These are phyloP conservation scores for Wolfiporia cocos DNA, from an alignment of 1,284 basidiomycete species.

Conservation along the genomic window DNA sequence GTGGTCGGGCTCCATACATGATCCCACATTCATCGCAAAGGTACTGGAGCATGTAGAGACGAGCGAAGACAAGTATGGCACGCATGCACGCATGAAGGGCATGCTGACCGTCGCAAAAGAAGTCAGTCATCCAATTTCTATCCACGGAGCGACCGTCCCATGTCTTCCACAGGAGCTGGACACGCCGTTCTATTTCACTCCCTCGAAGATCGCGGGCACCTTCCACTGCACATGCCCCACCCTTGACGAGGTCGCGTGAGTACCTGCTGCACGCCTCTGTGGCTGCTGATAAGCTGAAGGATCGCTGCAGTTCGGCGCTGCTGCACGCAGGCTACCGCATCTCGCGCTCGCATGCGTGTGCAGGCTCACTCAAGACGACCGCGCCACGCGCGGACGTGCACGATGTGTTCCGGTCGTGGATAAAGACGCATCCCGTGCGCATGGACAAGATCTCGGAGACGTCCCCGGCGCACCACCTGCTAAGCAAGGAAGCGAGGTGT, in stretches of 20 bases:
- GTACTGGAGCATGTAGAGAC: slow-evolving; percentile 73
- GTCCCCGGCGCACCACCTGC: slow-evolving; percentile 61
- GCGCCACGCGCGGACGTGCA: slow-evolving; percentile 71
- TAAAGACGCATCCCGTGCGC: slow-evolving; percentile 78
- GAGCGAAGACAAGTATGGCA: slow-evolving; percentile 66
- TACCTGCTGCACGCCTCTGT: slow-evolving; percentile 10
- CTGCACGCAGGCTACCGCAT: slow-evolving; percentile 82
- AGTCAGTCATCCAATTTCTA: slow-evolving; percentile 36
- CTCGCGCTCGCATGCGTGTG: slow-evolving; percentile 84
- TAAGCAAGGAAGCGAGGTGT: slow-evolving; percentile 64
- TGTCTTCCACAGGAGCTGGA: slow-evolving; percentile 59
- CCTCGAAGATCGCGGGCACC: slow-evolving; percentile 72
- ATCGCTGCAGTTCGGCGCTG: slow-evolving; percentile 72
- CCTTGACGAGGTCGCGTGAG: slow-evolving; percentile 70
- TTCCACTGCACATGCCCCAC: slow-evolving; percentile 84
- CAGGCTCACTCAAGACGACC: slow-evolving; percentile 90
- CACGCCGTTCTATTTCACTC: slow-evolving; percentile 89
- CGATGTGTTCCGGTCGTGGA: slow-evolving; percentile 83
- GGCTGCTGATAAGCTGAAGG: not conserved
- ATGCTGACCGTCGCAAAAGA: slow-evolving; percentile 91
- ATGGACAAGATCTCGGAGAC: slow-evolving; percentile 72
- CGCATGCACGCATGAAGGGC: slow-evolving; percentile 83
- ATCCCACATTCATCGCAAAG: slow-evolving; percentile 66
- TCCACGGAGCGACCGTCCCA: not conserved
- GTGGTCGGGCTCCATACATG: slow-evolving; percentile 91